Evolutionary conservation across 441 rosid species (phyloP).

Genomic region (Jatropha podagrica): DNA sequence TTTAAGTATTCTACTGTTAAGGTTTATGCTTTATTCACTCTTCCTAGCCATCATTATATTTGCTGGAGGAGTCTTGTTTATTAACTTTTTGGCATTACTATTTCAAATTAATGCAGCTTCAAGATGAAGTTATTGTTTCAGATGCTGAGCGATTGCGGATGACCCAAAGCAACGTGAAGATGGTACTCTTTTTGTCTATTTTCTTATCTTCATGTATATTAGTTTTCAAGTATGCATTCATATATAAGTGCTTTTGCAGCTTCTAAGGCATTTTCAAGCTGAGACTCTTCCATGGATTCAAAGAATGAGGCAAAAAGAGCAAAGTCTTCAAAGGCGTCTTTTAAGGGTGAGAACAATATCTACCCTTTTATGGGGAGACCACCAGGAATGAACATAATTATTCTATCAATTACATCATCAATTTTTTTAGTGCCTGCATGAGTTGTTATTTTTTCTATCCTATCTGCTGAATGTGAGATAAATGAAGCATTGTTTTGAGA

Average conservation of each 20-base stretch:
- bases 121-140: slow-evolving; percentile 92
- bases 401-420: background rate
- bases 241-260: slow-evolving; percentile 44
- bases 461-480: background rate
- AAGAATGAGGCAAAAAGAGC: slow-evolving; percentile 93
- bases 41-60: background rate
- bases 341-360: slow-evolving; percentile 62
- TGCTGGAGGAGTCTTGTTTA: background rate
- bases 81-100: slow-evolving; percentile 11
- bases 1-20: background rate
- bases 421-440: background rate
- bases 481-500: background rate
- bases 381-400: slow-evolving; percentile 2
- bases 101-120: slow-evolving; percentile 61
- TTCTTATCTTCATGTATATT: slow-evolving; percentile 11
- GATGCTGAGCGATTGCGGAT: slow-evolving; percentile 90
- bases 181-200: slow-evolving; percentile 42
- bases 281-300: slow-evolving; percentile 90
- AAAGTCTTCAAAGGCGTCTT: slow-evolving; percentile 91
- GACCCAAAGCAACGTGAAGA: slow-evolving; percentile 90
- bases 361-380: background rate
- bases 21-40: slow-evolving; percentile 7
- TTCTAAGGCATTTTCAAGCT: slow-evolving; percentile 96
- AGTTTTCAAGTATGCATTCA: slow-evolving; percentile 21
- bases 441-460: background rate